A percentile compares a stretch with the other conserved stretches of the same genome.
Evolutionary conservation across 2,329 filamentous ascomycete genomes (phyloP).

Genomic region (Alternaria tenuissima): DNA sequence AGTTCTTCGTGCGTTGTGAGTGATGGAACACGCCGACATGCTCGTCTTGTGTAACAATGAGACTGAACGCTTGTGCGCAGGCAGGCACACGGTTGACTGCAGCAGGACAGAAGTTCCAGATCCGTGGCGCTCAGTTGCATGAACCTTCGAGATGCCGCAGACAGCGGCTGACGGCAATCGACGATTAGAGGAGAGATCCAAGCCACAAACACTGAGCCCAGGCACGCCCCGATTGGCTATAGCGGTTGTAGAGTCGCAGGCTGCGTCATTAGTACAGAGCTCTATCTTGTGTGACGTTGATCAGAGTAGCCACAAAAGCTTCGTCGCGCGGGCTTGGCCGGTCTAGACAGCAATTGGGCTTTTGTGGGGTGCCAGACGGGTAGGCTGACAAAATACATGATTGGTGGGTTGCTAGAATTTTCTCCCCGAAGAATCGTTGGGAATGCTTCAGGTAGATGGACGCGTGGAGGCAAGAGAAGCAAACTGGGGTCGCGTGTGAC

Average conservation of each 20-base stretch:
- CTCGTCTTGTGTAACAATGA: not conserved
- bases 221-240: conserved; percentile 11
- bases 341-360: conserved; percentile 16
- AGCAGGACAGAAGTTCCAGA: conserved; percentile 12
- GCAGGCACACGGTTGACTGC: not conserved
- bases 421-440: conserved; percentile 4
- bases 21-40: not conserved
- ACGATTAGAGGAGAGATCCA: conserved; percentile 11
- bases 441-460: conserved; percentile 6
- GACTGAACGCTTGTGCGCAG: not conserved
- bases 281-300: conserved; percentile 13
- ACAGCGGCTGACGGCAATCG: conserved; percentile 19
- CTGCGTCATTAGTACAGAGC: not conserved
- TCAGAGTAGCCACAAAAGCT: conserved; percentile 14
- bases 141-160: conserved; percentile 20
- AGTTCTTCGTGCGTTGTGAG: not conserved
- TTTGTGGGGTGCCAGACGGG: conserved; percentile 16
- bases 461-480: conserved; percentile 1
- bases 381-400: conserved; percentile 9
- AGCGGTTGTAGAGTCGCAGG: not conserved
- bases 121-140: conserved; percentile 11
- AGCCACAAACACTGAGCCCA: not conserved
- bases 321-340: conserved; percentile 12
- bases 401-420: conserved; percentile 12
- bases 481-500: not conserved